Evolutionary conservation across 1,284 basidiomycete species (phyloP).

Genomic region (Laetiporus sulphureus): DNA sequence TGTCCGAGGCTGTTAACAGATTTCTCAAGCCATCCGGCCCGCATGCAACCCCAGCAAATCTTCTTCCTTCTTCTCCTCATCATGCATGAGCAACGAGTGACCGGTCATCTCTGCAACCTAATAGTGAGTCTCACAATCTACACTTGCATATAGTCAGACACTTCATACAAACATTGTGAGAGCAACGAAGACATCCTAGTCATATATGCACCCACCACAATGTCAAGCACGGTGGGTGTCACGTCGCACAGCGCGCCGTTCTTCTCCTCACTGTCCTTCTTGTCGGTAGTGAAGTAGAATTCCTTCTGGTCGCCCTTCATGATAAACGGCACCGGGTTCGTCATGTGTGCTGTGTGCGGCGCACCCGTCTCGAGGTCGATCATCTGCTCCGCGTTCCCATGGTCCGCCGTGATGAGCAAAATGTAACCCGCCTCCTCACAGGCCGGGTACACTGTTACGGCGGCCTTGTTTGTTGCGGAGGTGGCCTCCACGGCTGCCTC

Average conservation of each 20-base stretch:
- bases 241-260: constrained; percentile 81
- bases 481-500: constrained; percentile 87
- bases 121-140: constrained; percentile 2
- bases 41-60: background rate
- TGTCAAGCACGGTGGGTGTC: constrained; percentile 76
- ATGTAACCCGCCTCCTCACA: constrained; percentile 82
- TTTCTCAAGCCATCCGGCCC: too few relatives aligned
- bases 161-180: too few relatives aligned
- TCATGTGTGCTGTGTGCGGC: constrained; percentile 83
- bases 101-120: constrained; percentile 47
- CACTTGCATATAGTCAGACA: constrained; percentile 3
- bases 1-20: too few relatives aligned
- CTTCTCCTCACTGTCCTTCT: constrained; percentile 49
- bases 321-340: constrained; percentile 81
- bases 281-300: constrained; percentile 40
- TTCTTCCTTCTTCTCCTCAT: background rate
- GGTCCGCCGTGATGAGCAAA: constrained; percentile 84
- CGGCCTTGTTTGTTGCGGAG: constrained; percentile 77
- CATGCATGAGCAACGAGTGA: constrained; percentile 38
- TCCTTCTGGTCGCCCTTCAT: constrained; percentile 53
- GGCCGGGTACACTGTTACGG: constrained; percentile 79
- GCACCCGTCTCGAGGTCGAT: constrained; percentile 74
- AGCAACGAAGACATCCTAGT: too few relatives aligned
- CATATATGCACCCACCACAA: constrained; percentile 51
- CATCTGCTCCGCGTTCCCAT: constrained; percentile 93